Percentiles rank a stretch among this genome's conserved stretches.
phyloP scores from a whole-genome alignment of 139 green algal species.

The Chlamydomonas applanata region DNA sequence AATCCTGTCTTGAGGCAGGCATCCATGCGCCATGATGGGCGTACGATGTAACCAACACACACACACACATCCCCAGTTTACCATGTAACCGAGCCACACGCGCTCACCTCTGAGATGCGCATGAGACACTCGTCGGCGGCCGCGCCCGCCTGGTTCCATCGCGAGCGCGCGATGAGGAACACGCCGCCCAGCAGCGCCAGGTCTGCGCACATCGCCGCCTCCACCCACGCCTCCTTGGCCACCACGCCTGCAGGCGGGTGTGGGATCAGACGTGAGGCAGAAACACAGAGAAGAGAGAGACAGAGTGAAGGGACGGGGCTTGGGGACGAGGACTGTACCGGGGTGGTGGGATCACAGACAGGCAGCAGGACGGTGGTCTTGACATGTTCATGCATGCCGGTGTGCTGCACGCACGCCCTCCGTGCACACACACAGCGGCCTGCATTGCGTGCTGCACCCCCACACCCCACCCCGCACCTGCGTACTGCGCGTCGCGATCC shows the following conservation, averaged over 20 bases:
- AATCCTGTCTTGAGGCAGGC: too few relatives aligned
- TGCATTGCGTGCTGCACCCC: too few relatives aligned
- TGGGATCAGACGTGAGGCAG: neutral
- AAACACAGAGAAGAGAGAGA: neutral
- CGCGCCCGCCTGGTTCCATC: slow-evolving; percentile 49
- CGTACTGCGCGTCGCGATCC: slow-evolving; percentile 43
- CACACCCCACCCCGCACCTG: slow-evolving; percentile 9
- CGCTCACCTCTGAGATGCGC: slow-evolving; percentile 30
- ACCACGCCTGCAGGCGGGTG: slow-evolving; percentile 19
- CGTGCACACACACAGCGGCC: neutral
- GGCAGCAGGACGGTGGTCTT: too few relatives aligned
- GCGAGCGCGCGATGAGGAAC: slow-evolving; percentile 53
- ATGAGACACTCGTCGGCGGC: slow-evolving; percentile 26
- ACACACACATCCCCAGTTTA: too few relatives aligned
- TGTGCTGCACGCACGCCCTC: neutral
- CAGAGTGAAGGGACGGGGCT: too few relatives aligned
- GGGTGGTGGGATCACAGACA: too few relatives aligned
- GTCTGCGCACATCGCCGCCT: slow-evolving; percentile 61
- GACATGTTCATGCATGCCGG: neutral
- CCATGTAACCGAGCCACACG: too few relatives aligned
- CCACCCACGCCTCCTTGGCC: slow-evolving; percentile 44
- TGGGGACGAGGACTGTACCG: too few relatives aligned
- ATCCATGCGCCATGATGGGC: too few relatives aligned
- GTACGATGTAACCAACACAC: too few relatives aligned
- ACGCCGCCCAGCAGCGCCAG: slow-evolving; percentile 44